Conservation (phyloP, 148 eudicot species). For the Heliosperma pusillum region DNA sequence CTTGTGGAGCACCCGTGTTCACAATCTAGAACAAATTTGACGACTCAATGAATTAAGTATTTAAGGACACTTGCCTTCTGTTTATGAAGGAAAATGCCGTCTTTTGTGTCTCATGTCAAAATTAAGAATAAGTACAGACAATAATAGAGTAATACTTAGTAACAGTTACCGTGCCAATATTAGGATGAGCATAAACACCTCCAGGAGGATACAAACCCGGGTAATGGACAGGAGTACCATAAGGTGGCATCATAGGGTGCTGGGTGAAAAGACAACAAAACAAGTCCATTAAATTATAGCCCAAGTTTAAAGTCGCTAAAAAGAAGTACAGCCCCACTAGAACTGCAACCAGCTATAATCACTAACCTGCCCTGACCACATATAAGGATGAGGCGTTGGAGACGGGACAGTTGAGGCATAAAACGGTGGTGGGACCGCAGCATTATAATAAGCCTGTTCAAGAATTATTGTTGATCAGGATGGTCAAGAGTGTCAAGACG, state of each 20-base stretch:
- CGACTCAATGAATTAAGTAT: background rate
- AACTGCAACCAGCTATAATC: conserved; percentile 1
- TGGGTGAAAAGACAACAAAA: conserved; percentile 25
- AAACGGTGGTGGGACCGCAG: conserved; percentile 64
- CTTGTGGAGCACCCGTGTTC: conserved; percentile 39
- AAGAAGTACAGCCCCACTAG: background rate
- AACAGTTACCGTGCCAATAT: conserved; percentile 56
- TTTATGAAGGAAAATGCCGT: background rate
- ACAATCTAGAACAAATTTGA: conserved; percentile 36
- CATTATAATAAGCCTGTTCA: conserved; percentile 67
- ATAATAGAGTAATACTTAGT: background rate
- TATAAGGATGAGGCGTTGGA: conserved; percentile 72
- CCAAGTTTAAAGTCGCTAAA: background rate
- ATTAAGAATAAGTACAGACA: background rate
- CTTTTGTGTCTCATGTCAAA: background rate
- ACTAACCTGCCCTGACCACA: conserved; percentile 81
- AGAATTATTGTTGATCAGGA: conserved; percentile 5
- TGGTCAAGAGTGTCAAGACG: background rate
- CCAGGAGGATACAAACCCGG: conserved; percentile 81
- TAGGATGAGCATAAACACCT: conserved; percentile 76
- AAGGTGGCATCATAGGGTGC: conserved; percentile 73
- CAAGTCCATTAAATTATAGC: conserved; percentile 2
- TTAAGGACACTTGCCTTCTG: background rate
- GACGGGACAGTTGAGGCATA: conserved; percentile 72
- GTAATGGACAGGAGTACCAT: conserved; percentile 89